Evolutionary conservation across 495 filamentous ascomycete species (phyloP).

Genomic region (Hypoxylon intermedium): DNA sequence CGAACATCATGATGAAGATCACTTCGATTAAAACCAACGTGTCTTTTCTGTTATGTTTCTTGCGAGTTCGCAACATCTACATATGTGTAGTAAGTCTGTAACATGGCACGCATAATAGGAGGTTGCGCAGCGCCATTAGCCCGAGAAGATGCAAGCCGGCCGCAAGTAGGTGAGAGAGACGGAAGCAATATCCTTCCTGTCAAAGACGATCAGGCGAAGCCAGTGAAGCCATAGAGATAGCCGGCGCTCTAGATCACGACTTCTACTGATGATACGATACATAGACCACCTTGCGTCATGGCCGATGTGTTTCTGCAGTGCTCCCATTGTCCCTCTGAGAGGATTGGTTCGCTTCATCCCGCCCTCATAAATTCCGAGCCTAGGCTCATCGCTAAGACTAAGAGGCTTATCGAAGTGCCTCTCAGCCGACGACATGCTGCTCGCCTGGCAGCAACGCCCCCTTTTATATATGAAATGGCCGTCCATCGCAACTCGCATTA

Average conservation of each 20-base stretch:
- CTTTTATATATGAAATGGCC: slow-evolving; percentile 8
- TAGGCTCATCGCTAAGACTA: slow-evolving; percentile 8
- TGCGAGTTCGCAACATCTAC: neutral
- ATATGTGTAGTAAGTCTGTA: slow-evolving; percentile 2
- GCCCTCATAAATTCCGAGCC: slow-evolving; percentile 15
- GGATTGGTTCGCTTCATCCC: slow-evolving; percentile 27
- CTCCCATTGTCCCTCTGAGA: slow-evolving; percentile 2
- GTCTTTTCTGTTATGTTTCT: neutral
- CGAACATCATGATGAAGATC: slow-evolving; percentile 17
- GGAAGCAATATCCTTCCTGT: neutral
- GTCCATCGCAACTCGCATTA: slow-evolving; percentile 7
- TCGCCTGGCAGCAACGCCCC: slow-evolving; percentile 9
- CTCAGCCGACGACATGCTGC: slow-evolving; percentile 3
- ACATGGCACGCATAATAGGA: neutral
- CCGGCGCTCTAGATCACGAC: slow-evolving; percentile 2
- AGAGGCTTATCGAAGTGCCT: slow-evolving; percentile 11
- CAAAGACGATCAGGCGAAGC: slow-evolving; percentile 1
- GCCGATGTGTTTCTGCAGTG: slow-evolving; percentile 4
- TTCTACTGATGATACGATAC: slow-evolving; percentile 21
- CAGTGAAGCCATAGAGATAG: slow-evolving; percentile 2
- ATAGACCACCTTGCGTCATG: slow-evolving; percentile 10
- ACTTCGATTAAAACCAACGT: slow-evolving; percentile 7
- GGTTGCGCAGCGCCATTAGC: slow-evolving; percentile 4
- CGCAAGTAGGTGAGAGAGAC: slow-evolving; percentile 2
- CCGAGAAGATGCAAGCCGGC: too few species aligned